phyloP scores from a whole-genome alignment of 345 rosid species.

The Linum trigynum region DNA sequence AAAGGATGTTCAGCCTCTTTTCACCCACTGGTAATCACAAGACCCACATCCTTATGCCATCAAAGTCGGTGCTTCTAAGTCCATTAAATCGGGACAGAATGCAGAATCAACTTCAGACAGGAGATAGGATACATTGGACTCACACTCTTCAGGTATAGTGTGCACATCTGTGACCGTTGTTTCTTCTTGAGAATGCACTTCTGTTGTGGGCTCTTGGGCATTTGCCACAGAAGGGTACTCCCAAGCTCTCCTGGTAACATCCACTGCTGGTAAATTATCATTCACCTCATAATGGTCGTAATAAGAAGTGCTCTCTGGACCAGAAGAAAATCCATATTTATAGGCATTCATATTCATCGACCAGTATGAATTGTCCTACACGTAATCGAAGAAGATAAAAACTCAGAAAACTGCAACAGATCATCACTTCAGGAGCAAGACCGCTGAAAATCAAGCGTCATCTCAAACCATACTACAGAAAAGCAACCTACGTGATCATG shows the following conservation, averaged over 20 bases:
- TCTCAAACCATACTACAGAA: constrained; percentile 13
- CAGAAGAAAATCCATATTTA: constrained; percentile 51
- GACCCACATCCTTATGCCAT: too few species aligned
- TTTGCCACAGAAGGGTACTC: constrained; percentile 30
- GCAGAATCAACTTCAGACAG: neutral
- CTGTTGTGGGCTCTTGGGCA: constrained; percentile 29
- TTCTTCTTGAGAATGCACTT: constrained; percentile 23
- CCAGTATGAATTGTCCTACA: constrained; percentile 46
- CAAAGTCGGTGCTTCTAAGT: neutral
- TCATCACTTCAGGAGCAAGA: neutral
- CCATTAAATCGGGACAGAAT: neutral
- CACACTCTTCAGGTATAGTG: constrained; percentile 40
- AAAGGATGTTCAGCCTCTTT: too few species aligned
- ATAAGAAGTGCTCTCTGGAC: constrained; percentile 33
- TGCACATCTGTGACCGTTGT: constrained; percentile 17
- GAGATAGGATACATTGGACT: constrained; percentile 9
- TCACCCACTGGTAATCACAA: too few species aligned
- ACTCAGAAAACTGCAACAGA: neutral
- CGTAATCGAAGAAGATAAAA: neutral
- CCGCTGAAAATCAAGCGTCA: neutral
- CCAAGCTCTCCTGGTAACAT: constrained; percentile 36
- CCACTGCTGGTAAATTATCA: constrained; percentile 41
- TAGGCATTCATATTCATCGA: constrained; percentile 44
- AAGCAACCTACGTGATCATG: constrained; percentile 41
- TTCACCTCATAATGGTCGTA: constrained; percentile 35